Base-by-base conservation (phyloP, 257 asterid genomes). In the Ophiorrhiza pumila region DNA sequence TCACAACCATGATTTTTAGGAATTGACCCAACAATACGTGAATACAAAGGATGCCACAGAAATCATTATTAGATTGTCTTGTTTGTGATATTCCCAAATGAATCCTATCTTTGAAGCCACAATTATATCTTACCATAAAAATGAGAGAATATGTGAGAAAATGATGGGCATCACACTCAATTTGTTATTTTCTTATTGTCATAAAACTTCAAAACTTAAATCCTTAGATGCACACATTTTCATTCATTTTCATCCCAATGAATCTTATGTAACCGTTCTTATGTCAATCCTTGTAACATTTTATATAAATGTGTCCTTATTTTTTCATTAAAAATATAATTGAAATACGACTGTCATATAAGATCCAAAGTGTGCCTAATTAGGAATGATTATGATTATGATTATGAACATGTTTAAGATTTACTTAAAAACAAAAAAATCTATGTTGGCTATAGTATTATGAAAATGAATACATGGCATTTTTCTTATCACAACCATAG, bases 11-110 rank as follows among this genome's bases (percentile, higher is more conserved):
- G 68, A 63, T 63, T 20, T n/a, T 4, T n/a, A 42, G 37, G 42
- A 65, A 42, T 42, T 42, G 70, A 42, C n/a, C 69, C 32, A n/a
- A 41, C 53, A 64, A 64, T 15, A 23, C 34, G 35, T 23, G 5
- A 64, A 13, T 8, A 64, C 53, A 64, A 41, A 64, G 52, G 46
- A 64, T 64, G 53, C 50, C 12, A n/a, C 69, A 39, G n/a, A 64
- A 39, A 41, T 41, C 52, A 41, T 64, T 4, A 4, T n/a, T 1
- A 23, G 31, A 63, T 37, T 22, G 50, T 63, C 68, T 37, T 12
- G 23, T 64, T 0, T n/a, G 35, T 47, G 17, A 22, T 20, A 20
- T 37, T 35, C 3, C 18, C 29, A 20, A 34, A 7, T 8, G 32
- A 11, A 37, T 64, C 52, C 41, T 64, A 1, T 23, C 35, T 23